Conservation (phyloP, 2,329 filamentous ascomycete genomes). For the Penicillium sp. region DNA sequence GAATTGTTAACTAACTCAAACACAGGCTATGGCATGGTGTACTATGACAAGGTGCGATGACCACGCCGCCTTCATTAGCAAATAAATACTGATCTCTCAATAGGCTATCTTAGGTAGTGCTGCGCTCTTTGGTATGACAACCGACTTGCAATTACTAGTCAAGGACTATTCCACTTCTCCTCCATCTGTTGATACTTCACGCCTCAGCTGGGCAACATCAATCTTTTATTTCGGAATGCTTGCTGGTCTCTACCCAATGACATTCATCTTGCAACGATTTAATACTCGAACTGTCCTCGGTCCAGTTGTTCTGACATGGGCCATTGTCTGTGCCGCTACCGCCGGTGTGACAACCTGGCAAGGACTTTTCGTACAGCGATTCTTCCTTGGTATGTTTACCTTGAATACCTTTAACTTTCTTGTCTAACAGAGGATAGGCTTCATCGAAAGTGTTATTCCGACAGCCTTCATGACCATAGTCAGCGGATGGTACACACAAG, state of each 20-base stretch:
- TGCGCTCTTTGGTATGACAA: slow-evolving; percentile 72
- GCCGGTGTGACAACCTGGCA: slow-evolving; percentile 63
- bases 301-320: slow-evolving; percentile 58
- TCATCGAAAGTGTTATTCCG: slow-evolving; percentile 64
- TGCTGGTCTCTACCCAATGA: slow-evolving; percentile 70
- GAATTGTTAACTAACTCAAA: neutral
- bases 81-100: neutral
- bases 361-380: slow-evolving; percentile 63
- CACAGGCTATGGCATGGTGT: slow-evolving; percentile 60
- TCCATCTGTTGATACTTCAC: slow-evolving; percentile 61
- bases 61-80: neutral
- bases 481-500: slow-evolving; percentile 62
- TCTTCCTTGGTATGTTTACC: slow-evolving; percentile 50
- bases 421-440: slow-evolving; percentile 29
- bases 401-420: too few species aligned
- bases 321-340: slow-evolving; percentile 64
- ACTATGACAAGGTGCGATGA: slow-evolving; percentile 61
- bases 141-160: slow-evolving; percentile 61
- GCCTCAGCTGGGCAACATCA: slow-evolving; percentile 73
- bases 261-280: slow-evolving; percentile 67
- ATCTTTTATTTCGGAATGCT: slow-evolving; percentile 81
- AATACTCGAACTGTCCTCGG: slow-evolving; percentile 64
- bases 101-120: slow-evolving; percentile 71
- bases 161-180: slow-evolving; percentile 52
- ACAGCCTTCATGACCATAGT: slow-evolving; percentile 66